Percentiles rank a stretch among this genome's conserved stretches.
phyloP scores from a whole-genome alignment of 2,329 filamentous ascomycete genomes.

The Incumbomyces lentus region DNA sequence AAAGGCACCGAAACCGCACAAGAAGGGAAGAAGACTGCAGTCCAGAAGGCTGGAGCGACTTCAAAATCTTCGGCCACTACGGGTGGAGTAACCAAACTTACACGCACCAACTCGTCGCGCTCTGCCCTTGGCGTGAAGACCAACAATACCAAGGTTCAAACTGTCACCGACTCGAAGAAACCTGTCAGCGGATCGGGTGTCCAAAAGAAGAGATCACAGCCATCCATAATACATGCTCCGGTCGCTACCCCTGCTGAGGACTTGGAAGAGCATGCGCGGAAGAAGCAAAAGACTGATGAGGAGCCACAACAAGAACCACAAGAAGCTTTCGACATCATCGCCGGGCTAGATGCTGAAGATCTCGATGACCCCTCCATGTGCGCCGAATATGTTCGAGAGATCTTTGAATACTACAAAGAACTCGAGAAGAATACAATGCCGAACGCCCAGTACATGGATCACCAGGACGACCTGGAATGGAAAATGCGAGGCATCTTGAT shows the following conservation, averaged over 20 bases:
- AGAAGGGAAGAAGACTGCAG: conserved; percentile 63
- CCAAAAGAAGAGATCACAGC: conserved; percentile 57
- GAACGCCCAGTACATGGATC: conserved; percentile 89
- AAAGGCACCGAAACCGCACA: conserved; percentile 54
- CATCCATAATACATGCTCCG: conserved; percentile 31
- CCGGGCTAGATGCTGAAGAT: conserved; percentile 74
- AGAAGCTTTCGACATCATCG: conserved; percentile 25
- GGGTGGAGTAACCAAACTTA: conserved; percentile 68
- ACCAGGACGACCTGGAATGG: conserved; percentile 93
- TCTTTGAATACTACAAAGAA: conserved; percentile 88
- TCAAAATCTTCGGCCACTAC: conserved; percentile 65
- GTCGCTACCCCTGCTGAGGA: conserved; percentile 47
- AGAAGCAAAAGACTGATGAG: conserved; percentile 47
- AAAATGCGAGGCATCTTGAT: conserved; percentile 95
- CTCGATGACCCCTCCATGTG: conserved; percentile 93
- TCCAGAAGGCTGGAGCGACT: conserved; percentile 55
- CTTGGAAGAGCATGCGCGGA: conserved; percentile 55
- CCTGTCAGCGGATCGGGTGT: conserved; percentile 62
- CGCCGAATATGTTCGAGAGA: conserved; percentile 91
- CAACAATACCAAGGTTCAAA: conserved; percentile 48
- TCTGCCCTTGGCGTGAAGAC: conserved; percentile 58
- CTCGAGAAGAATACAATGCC: conserved; percentile 72
- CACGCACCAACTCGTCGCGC: conserved; percentile 50
- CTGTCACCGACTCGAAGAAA: conserved; percentile 56
- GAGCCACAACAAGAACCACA: conserved; percentile 31